phyloP scores from a whole-genome alignment of 2,329 filamentous ascomycete genomes.

The Chaetomium sp. region DNA sequence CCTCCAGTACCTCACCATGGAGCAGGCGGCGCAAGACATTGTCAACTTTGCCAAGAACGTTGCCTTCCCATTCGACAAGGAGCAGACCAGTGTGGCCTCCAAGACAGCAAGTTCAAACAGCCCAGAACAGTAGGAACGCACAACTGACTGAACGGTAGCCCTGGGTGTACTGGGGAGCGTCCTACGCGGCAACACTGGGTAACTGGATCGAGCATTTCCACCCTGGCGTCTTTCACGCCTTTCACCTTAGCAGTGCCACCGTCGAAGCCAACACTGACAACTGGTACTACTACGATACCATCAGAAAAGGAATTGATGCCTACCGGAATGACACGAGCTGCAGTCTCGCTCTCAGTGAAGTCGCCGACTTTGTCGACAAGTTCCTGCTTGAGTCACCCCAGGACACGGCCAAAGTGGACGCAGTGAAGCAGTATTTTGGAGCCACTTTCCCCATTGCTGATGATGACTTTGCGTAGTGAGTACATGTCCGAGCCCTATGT shows the following conservation, averaged over 20 bases:
- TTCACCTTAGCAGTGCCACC: conserved; percentile 33
- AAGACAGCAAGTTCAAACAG: conserved; percentile 22
- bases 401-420: conserved; percentile 24
- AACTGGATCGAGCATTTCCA: conserved; percentile 33
- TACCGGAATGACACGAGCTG: conserved; percentile 27
- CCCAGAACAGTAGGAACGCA: no score
- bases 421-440: conserved; percentile 30
- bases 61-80: conserved; percentile 27
- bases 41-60: conserved; percentile 34
- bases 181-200: conserved; percentile 32
- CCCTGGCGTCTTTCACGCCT: conserved; percentile 32
- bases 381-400: conserved; percentile 23
- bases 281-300: conserved; percentile 35
- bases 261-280: conserved; percentile 31
- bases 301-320: conserved; percentile 30
- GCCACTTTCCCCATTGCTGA: conserved; percentile 30
- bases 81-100: conserved; percentile 26
- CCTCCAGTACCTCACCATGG: conserved; percentile 33
- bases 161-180: conserved; percentile 32
- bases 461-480: conserved; percentile 35
- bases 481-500: no score
- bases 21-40: conserved; percentile 31
- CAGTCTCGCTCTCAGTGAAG: conserved; percentile 27
- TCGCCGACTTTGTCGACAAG: conserved; percentile 28
- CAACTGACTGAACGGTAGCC: conserved; percentile 21